phyloP scores from a whole-genome alignment of 768 basidiomycete species.

The Mycena galopus region DNA sequence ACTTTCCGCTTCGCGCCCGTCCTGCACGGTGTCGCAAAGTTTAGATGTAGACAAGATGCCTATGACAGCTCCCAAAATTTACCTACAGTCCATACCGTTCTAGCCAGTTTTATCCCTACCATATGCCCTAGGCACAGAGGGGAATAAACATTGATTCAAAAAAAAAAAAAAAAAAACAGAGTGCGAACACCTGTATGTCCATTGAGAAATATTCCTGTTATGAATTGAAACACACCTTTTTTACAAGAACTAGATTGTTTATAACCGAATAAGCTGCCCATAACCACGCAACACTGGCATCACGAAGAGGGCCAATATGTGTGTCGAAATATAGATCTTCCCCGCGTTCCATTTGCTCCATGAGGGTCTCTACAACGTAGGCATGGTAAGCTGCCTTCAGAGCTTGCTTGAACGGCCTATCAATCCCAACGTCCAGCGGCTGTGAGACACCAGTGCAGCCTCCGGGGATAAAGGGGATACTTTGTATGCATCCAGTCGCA shows the following conservation, averaged over 20 bases:
- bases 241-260: neutral
- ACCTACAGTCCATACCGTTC: too few relatives aligned
- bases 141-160: too few relatives aligned
- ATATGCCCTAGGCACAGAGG: too few relatives aligned
- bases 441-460: conserved; percentile 16
- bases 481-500: conserved; percentile 45
- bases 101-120: too few relatives aligned
- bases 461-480: conserved; percentile 47
- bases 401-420: neutral
- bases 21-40: too few relatives aligned
- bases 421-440: neutral
- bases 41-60: too few relatives aligned
- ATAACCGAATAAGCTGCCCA: neutral
- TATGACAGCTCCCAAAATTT: too few relatives aligned
- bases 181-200: neutral
- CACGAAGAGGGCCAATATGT: neutral
- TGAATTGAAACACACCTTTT: neutral
- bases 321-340: neutral
- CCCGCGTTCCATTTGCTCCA: neutral
- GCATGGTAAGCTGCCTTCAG: neutral
- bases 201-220: neutral
- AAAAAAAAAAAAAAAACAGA: too few relatives aligned
- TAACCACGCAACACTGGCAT: neutral
- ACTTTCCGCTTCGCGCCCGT: too few relatives aligned
- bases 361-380: neutral